Evolutionary conservation across 2,329 filamentous ascomycete species (phyloP).

Genomic region (Pseudocercospora ulei): DNA sequence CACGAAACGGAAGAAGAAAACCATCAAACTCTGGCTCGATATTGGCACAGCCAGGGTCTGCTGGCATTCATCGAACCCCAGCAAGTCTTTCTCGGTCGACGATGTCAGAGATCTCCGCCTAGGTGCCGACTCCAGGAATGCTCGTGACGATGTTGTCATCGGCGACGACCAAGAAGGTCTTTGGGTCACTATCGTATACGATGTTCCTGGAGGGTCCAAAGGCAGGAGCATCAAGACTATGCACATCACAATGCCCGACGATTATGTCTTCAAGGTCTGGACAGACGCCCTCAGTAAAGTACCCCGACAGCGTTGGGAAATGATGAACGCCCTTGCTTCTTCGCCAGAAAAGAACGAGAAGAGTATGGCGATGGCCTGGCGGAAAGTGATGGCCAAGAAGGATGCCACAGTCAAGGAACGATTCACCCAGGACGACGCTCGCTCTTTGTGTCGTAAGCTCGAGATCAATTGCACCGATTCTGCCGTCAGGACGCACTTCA

Average conservation of each 20-base stretch:
- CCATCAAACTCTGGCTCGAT: conserved; percentile 69
- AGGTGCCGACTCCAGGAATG: conserved; percentile 75
- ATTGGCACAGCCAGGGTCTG: conserved; percentile 73
- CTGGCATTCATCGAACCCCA: conserved; percentile 70
- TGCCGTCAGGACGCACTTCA: conserved; percentile 64
- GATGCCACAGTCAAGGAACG: conserved; percentile 54
- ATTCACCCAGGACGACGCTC: conserved; percentile 67
- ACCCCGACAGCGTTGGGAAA: conserved; percentile 72
- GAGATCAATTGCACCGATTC: conserved; percentile 81
- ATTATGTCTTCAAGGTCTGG: conserved; percentile 67
- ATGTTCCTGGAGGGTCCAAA: conserved; percentile 65
- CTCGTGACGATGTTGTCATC: conserved; percentile 72
- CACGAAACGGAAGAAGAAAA: conserved; percentile 67
- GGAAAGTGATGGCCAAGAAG: conserved; percentile 66
- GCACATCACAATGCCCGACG: conserved; percentile 72
- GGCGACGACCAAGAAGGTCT: conserved; percentile 56
- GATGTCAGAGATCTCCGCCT: conserved; percentile 85
- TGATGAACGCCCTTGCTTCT: conserved; percentile 80
- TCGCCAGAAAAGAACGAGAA: conserved; percentile 65
- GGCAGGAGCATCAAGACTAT: conserved; percentile 62
- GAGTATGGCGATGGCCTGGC: conserved; percentile 59
- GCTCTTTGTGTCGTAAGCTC: conserved; percentile 74
- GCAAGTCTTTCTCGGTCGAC: conserved; percentile 85
- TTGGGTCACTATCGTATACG: conserved; percentile 88
- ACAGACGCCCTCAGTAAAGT: conserved; percentile 73